Evolutionary conservation across 345 rosid species (phyloP), one percentile per base, ranked within the genome.

Genomic region (Sisymbrium altissimum): DNA sequence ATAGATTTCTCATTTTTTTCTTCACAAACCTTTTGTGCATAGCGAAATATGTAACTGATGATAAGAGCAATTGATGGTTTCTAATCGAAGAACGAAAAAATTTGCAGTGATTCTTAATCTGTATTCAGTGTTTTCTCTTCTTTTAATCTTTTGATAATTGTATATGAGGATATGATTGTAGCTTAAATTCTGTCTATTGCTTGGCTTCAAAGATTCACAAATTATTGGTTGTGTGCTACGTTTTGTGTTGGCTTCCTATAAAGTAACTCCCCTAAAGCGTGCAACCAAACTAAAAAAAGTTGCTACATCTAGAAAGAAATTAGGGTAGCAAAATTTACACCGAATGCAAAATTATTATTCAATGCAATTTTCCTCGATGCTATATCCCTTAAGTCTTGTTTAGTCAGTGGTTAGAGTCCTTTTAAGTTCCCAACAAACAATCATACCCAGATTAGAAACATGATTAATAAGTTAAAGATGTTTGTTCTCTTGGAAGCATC

Each of bases 191-290:
- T 23, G 3, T 9, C 40, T 41, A 13, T 67, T 39, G 5, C 63
- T 68, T 75, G 60, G 40, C 79, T 68, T 75, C 15, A 68, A 75
- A 75, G 68, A 39, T 35, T n/a, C 8, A 36, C 59, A 8, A 29
- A 19, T 9, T 6, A 6, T 29, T 23, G 2, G 21, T 23, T 50
- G 6, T 53, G n/a, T 45, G 49, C 9, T 54, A 73, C 55, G 65
- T 64, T 62, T 61, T 50, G 32, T 27, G 40, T 46, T 46, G 67
- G 6, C 46, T 23, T 21, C 4, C 7, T 35, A 58, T 6, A 21
- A 45, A 33, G 57, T 44, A 44, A 44, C 50, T n/a, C 29, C 25
- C 25, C 25, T 23, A 23, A 23, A n/a, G n/a, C n/a, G n/a, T n/a
- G n/a, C n/a, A n/a, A n/a, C n/a, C n/a, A n/a, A n/a, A n/a, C n/a